Evolutionary conservation across 202 grass and related monocot genomes (phyloP).

Genomic region (Cymbopogon flexuosus): DNA sequence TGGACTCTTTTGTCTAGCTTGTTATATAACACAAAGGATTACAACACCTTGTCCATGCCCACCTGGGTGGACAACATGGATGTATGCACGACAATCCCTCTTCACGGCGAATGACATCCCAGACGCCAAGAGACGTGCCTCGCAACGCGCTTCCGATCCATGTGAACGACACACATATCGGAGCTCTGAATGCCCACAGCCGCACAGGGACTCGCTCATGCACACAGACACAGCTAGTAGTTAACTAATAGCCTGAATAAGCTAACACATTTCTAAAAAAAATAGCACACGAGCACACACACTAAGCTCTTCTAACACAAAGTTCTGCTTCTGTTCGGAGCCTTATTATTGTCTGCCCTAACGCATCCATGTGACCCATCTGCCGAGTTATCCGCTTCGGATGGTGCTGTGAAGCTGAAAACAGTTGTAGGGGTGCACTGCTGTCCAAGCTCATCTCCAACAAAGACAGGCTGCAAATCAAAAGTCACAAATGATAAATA

Average conservation of each 20-base stretch:
- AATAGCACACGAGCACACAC: too few species aligned
- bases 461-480: conserved; percentile 65
- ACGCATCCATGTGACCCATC: neutral
- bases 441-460: conserved; percentile 41
- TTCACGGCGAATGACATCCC: too few species aligned
- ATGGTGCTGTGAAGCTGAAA: conserved; percentile 13
- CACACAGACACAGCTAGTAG: neutral
- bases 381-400: neutral
- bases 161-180: neutral
- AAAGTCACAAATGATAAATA: neutral
- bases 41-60: too few species aligned
- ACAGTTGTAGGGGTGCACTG: neutral
- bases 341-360: neutral
- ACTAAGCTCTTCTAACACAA: neutral
- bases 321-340: neutral
- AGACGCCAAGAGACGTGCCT: too few species aligned
- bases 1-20: too few species aligned
- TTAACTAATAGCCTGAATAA: neutral
- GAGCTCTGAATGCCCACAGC: neutral
- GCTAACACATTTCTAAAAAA: neutral
- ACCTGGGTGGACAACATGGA: too few species aligned
- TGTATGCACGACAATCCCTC: too few species aligned
- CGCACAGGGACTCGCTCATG: neutral
- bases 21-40: too few species aligned
- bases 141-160: too few species aligned